These are phyloP conservation scores for Helicostylum pulchrum DNA, from an alignment of 192 early-diverging fungal species.

Conservation along the genomic window DNA sequence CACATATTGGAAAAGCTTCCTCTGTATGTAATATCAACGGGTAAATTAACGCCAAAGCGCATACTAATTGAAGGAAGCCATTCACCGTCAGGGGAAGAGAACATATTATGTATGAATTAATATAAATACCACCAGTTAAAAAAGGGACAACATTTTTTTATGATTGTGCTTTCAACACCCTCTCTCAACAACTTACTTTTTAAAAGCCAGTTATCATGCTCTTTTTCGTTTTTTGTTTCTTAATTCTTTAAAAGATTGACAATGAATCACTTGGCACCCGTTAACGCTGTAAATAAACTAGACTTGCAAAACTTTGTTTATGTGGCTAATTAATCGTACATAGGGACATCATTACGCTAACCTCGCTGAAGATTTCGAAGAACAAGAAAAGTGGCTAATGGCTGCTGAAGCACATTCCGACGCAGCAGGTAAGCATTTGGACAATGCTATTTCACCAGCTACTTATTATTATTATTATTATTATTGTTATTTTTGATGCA, in stretches of 20 bases:
- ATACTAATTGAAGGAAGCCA: too few relatives aligned
- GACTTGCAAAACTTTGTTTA: neutral
- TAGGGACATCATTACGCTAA: slow-evolving; percentile 66
- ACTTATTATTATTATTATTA: too few relatives aligned
- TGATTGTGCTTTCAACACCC: too few relatives aligned
- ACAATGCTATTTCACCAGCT: neutral
- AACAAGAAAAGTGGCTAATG: slow-evolving; percentile 48
- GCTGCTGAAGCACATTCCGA: slow-evolving; percentile 64
- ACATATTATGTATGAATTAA: too few relatives aligned
- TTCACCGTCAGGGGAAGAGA: too few relatives aligned
- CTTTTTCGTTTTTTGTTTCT: slow-evolving; percentile 4
- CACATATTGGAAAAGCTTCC: too few relatives aligned
- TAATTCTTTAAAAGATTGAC: neutral
- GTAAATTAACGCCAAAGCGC: too few relatives aligned
- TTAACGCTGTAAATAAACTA: slow-evolving; percentile 19
- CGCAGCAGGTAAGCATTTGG: slow-evolving; percentile 56
- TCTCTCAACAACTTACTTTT: neutral
- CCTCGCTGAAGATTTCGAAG: slow-evolving; percentile 60
- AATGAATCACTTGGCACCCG: slow-evolving; percentile 21
- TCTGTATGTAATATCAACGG: too few relatives aligned
- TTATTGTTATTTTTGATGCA: neutral
- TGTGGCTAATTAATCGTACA: neutral
- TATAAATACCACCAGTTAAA: too few relatives aligned
- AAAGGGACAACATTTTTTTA: too few relatives aligned
- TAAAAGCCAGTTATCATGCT: neutral